Conservation (phyloP, 2,329 filamentous ascomycete species). For the Paraphaeosphaeria minitans region DNA sequence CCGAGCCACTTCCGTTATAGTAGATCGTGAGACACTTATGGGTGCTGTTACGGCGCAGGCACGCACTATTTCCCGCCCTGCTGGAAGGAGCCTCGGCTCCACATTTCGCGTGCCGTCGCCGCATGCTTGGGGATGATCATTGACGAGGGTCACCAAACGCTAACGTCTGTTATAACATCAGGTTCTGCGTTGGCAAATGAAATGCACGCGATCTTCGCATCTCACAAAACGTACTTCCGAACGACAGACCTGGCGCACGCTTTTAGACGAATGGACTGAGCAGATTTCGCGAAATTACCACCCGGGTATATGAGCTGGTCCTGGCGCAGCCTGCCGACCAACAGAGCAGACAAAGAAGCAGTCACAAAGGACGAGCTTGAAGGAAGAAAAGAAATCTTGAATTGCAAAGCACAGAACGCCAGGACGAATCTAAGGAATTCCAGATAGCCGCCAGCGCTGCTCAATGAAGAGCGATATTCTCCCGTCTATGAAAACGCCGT, state of each 20-base stretch:
- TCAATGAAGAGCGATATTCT: conserved; percentile 19
- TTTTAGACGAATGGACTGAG: not conserved
- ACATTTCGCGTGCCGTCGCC: conserved; percentile 3
- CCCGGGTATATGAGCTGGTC: not conserved
- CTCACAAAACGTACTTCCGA: not conserved
- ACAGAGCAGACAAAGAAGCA: not conserved
- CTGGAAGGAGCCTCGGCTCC: conserved; percentile 5
- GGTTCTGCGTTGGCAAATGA: conserved; percentile 34
- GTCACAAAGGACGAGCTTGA: not conserved
- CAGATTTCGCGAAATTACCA: conserved; percentile 6
- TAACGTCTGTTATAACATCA: conserved; percentile 14
- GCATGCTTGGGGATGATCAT: not conserved
- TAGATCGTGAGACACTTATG: conserved; percentile 14
- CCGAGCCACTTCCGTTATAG: conserved; percentile 32
- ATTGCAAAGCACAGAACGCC: conserved; percentile 5
- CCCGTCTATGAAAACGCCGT: conserved; percentile 17
- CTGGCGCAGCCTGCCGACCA: conserved; percentile 9
- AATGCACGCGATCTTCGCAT: not conserved
- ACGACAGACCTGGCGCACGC: not conserved
- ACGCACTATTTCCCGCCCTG: not conserved
- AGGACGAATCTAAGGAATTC: conserved; percentile 4
- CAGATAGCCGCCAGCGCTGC: conserved; percentile 17
- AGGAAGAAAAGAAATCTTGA: conserved; percentile 5
- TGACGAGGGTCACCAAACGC: not conserved
- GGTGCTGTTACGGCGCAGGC: conserved; percentile 9